Percentiles rank a stretch among this genome's conserved stretches.
Evolutionary conservation across 495 filamentous ascomycete species (phyloP).

Genomic region (Lasiosphaeria ovina): DNA sequence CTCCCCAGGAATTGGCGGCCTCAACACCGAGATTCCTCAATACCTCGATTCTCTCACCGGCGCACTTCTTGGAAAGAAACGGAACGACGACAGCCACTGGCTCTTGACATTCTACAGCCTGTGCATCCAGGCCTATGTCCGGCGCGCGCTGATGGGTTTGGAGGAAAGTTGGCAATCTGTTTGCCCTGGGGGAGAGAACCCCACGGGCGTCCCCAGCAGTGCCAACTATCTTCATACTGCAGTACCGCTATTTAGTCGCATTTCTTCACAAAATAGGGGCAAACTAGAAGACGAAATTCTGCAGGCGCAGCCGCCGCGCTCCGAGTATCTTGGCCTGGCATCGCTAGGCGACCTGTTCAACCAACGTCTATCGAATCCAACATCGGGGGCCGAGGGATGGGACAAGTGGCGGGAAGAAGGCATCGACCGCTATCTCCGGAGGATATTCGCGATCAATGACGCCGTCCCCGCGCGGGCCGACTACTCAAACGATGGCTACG

Average conservation of each 20-base stretch:
- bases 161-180: neutral
- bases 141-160: neutral
- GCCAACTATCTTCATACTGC: neutral
- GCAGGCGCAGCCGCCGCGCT: neutral
- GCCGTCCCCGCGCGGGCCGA: no score
- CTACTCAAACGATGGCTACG: no score
- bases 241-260: neutral
- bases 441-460: conserved; percentile 4
- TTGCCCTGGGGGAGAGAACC: no score
- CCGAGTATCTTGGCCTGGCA: neutral
- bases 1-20: neutral
- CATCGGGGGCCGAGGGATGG: neutral
- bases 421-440: neutral
- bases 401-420: conserved; percentile 2
- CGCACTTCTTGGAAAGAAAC: neutral
- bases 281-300: neutral
- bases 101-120: conserved; percentile 3
- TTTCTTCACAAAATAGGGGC: neutral
- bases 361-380: neutral
- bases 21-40: neutral
- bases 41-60: neutral
- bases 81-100: conserved; percentile 1
- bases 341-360: neutral
- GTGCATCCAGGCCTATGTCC: conserved; percentile 2
- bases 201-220: neutral